Evolutionary conservation across 2,329 filamentous ascomycete species (phyloP), one percentile per base, ranked within the genome.

Genomic region (Aspergillus phoenicis): DNA sequence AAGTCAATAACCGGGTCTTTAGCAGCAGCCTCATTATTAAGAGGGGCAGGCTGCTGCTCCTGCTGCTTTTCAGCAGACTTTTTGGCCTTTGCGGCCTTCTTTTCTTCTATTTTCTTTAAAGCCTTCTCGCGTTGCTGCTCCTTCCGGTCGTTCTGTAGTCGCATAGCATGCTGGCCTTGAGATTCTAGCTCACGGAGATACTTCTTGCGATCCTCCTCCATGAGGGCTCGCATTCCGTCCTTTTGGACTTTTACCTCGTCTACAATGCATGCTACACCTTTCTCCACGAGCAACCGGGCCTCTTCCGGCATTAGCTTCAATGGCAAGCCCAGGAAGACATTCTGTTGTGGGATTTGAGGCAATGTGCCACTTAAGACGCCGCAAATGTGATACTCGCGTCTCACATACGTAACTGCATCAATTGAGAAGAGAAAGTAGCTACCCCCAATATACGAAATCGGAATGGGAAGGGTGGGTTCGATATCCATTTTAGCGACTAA

Each of bases 291-390:
- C 57, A 95, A 79, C 65, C 88, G 85, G 4, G 89, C 93, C 80
- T 99, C 95, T 78, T 98, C 95, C 1, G 91, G 89, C 81, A 95
- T 91, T 48, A 99, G 83, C 80, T 97, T 90, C 26, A 98, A 80
- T 2, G 95, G 95, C 53, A 98, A 80, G 49, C 93, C 91, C 61
- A 94, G 85, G 74, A 98, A 98, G 60, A 97, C 85, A 78, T 97
- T 98, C 78, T 99, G 95, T 69, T 96, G 94, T 5, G 93, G 93
- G 60, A 92, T 89, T 77, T 98, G 93, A 2, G 95, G 94, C 30
- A 97, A 87, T 7, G 91, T 93, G 60, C 95, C 95, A 62, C 91
- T 88, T 58, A 97, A 83, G 33, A 95, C 89, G 64, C 93, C 93
- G 71, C 90, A 93, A 70, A 97, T 92, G 74, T 91, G 88, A 80